Conservation (phyloP, 495 filamentous ascomycete genomes). For the Podospora pseudopauciseta region DNA sequence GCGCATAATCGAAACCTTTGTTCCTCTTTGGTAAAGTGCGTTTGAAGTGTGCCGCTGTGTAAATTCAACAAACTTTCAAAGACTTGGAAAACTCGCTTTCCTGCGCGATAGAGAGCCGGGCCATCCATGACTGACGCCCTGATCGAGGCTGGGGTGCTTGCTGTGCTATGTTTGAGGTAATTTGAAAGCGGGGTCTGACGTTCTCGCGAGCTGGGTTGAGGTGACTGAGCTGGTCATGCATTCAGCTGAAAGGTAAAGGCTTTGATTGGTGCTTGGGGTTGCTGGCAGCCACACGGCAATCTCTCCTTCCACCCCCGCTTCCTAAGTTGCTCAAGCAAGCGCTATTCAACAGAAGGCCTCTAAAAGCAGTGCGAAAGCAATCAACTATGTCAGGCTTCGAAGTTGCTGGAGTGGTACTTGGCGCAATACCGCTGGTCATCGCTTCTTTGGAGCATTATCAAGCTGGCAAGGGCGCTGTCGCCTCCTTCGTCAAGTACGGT, state of each 20-base stretch:
- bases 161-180: neutral
- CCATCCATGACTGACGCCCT: neutral
- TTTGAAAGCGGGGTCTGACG: neutral
- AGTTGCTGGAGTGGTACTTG: slow-evolving; percentile 35
- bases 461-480: slow-evolving; percentile 14
- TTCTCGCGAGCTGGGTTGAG: neutral
- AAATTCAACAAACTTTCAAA: neutral
- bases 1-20: slow-evolving; percentile 22
- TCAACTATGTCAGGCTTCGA: slow-evolving; percentile 31
- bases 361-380: neutral
- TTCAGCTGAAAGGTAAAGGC: neutral
- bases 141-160: neutral
- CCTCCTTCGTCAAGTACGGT: slow-evolving; percentile 19
- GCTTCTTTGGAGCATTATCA: slow-evolving; percentile 34
- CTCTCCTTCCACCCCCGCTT: neutral
- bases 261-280: neutral
- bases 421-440: slow-evolving; percentile 34
- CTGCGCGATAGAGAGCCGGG: neutral
- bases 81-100: neutral
- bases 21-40: neutral
- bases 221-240: neutral
- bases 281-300: neutral
- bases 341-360: neutral
- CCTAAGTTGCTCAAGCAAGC: neutral
- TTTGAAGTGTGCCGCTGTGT: neutral